Percentiles rank a stretch among this genome's conserved stretches.
These are phyloP conservation scores for Boletus rufocinnamomeus DNA, from an alignment of 768 basidiomycete species.

Conservation along the genomic window DNA sequence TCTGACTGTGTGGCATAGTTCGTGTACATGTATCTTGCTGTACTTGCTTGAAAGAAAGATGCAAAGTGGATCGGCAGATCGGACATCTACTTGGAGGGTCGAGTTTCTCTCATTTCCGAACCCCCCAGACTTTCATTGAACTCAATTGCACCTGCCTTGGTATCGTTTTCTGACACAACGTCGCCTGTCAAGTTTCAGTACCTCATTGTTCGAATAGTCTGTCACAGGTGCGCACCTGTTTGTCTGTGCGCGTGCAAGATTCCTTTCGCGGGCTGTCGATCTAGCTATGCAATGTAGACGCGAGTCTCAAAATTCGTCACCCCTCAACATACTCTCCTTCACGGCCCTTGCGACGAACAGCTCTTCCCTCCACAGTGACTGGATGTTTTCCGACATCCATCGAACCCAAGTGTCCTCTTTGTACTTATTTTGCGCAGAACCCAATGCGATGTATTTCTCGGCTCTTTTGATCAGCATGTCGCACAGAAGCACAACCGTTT, in stretches of 20 bases:
- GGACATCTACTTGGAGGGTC: neutral
- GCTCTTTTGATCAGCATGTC: constrained; percentile 38
- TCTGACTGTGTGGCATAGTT: neutral
- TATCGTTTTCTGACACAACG: neutral
- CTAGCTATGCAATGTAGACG: neutral
- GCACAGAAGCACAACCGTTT: constrained; percentile 43
- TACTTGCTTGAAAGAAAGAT: neutral
- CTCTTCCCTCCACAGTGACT: constrained; percentile 64
- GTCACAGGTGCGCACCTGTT: neutral
- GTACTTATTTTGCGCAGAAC: neutral
- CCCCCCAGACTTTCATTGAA: neutral
- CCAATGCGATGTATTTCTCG: constrained; percentile 16
- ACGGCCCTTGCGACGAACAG: constrained; percentile 51
- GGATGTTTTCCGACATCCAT: constrained; percentile 44
- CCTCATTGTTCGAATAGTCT: neutral
- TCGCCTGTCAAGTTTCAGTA: neutral
- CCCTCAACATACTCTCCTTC: constrained; percentile 43
- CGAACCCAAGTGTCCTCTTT: constrained; percentile 28
- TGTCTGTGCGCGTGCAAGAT: neutral
- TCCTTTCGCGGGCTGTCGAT: neutral
- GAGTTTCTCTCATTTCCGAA: neutral
- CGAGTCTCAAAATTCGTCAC: constrained; percentile 47
- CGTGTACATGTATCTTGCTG: neutral
- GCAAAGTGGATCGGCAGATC: no score
- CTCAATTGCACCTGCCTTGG: neutral